Conservation (phyloP, 2,329 filamentous ascomycete genomes). For the Fusarium temperatum region DNA sequence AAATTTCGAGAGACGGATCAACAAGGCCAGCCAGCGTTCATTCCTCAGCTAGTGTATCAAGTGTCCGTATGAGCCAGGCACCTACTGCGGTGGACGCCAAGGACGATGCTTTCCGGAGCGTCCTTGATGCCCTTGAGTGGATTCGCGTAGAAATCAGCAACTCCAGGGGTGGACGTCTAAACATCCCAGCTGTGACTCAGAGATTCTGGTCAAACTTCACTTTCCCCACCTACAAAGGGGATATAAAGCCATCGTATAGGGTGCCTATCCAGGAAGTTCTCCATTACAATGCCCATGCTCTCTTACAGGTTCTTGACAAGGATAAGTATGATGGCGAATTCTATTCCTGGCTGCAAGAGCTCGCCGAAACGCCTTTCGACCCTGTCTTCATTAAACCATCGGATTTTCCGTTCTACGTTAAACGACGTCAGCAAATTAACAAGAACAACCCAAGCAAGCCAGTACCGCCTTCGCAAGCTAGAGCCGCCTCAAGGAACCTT, state of each 20-base stretch:
- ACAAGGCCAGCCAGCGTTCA: slow-evolving; percentile 1
- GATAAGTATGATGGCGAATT: slow-evolving; percentile 47
- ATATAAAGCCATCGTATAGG: slow-evolving; percentile 48
- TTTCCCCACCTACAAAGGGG: slow-evolving; percentile 43
- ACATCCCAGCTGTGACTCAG: slow-evolving; percentile 34
- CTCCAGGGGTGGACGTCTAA: slow-evolving; percentile 39
- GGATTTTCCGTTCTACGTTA: slow-evolving; percentile 43
- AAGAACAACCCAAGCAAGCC: slow-evolving; percentile 12
- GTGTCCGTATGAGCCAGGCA: background rate
- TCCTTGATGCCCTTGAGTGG: slow-evolving; percentile 42
- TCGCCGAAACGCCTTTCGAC: slow-evolving; percentile 40
- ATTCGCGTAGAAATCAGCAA: slow-evolving; percentile 21
- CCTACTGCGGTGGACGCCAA: background rate
- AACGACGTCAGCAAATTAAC: slow-evolving; percentile 38
- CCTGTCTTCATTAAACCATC: slow-evolving; percentile 42
- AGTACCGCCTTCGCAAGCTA: background rate
- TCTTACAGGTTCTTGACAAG: slow-evolving; percentile 49
- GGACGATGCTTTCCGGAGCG: slow-evolving; percentile 39
- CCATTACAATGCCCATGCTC: slow-evolving; percentile 54
- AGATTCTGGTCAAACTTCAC: slow-evolving; percentile 47
- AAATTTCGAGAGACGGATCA: slow-evolving; percentile 2
- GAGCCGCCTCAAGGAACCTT: background rate
- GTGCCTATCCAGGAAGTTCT: slow-evolving; percentile 55
- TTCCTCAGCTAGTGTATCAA: slow-evolving; percentile 3
- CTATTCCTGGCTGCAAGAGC: slow-evolving; percentile 47